A percentile compares a stretch with the other conserved stretches of the same genome.
Conservation (phyloP, 2,329 filamentous ascomycete genomes). For the Setomelanomma holmii region DNA sequence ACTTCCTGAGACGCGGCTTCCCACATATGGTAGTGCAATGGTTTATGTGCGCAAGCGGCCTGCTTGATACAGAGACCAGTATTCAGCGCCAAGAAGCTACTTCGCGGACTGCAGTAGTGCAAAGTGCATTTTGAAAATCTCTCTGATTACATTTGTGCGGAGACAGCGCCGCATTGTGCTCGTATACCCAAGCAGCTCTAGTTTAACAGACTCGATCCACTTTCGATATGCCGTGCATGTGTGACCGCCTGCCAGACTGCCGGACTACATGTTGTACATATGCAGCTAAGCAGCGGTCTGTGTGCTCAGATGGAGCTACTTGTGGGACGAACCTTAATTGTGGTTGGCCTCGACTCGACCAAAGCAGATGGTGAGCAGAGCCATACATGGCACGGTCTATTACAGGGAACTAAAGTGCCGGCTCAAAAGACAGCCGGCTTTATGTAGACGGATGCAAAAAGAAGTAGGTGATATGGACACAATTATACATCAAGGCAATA, state of each 20-base stretch:
- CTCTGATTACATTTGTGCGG: background rate
- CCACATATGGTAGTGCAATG: conserved; percentile 3
- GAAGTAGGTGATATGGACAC: conserved; percentile 12
- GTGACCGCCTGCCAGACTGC: conserved; percentile 1
- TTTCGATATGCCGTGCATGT: background rate
- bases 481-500: conserved; percentile 2
- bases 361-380: background rate
- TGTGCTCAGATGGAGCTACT: conserved; percentile 11
- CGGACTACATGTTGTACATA: conserved; percentile 23
- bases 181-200: background rate
- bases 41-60: background rate
- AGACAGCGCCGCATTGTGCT: background rate
- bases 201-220: background rate
- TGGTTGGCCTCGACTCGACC: background rate
- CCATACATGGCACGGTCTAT: conserved; percentile 8
- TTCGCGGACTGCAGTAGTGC: background rate
- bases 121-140: background rate
- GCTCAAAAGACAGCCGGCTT: background rate
- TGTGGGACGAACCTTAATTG: background rate
- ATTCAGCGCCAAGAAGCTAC: background rate
- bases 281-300: conserved; percentile 19
- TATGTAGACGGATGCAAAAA: conserved; percentile 4
- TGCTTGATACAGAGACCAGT: background rate
- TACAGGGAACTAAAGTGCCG: conserved; percentile 13
- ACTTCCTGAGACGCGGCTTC: conserved; percentile 1